These are phyloP conservation scores for Pseudogymnoascus destructans DNA, from an alignment of 2,329 filamentous ascomycete species.

Conservation along the genomic window DNA sequence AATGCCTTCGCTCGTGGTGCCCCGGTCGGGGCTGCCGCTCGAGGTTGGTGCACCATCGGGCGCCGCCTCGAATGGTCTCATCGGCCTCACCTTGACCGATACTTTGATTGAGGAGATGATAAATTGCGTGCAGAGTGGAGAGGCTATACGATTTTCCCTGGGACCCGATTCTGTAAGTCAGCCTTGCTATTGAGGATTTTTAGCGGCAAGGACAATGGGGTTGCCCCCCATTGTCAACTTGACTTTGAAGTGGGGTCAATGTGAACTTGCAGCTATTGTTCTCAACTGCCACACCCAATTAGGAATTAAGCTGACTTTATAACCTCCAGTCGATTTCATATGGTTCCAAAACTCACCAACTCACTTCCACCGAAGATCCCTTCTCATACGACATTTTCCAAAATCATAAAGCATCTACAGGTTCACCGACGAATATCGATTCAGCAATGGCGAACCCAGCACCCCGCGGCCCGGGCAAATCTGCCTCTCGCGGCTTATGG, in stretches of 20 bases:
- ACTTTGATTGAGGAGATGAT: slow-evolving; percentile 50
- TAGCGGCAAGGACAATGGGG: neutral
- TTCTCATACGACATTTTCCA: slow-evolving; percentile 43
- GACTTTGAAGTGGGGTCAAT: slow-evolving; percentile 10
- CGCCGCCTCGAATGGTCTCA: slow-evolving; percentile 38
- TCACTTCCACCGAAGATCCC: slow-evolving; percentile 33
- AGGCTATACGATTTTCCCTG: slow-evolving; percentile 43
- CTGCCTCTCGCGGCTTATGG: slow-evolving; percentile 11
- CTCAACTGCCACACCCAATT: slow-evolving; percentile 4
- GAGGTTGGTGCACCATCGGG: slow-evolving; percentile 27
- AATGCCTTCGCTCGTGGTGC: slow-evolving; percentile 43
- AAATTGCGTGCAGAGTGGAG: slow-evolving; percentile 42
- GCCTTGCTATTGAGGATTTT: slow-evolving; percentile 10
- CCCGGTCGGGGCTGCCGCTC: slow-evolving; percentile 44
- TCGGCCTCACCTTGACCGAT: slow-evolving; percentile 45
- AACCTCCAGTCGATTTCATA: slow-evolving; percentile 38
- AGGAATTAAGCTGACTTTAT: slow-evolving; percentile 15
- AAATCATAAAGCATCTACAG: slow-evolving; percentile 38
- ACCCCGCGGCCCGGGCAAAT: slow-evolving; percentile 23
- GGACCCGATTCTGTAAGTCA: slow-evolving; percentile 46
- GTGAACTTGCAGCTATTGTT: slow-evolving; percentile 13
- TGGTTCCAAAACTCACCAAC: slow-evolving; percentile 36
- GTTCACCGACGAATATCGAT: slow-evolving; percentile 33
- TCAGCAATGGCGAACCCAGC: slow-evolving; percentile 15
- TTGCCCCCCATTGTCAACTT: slow-evolving; percentile 8